Base-by-base conservation (phyloP, 2,329 filamentous ascomycete species). In the Lojkania enalia region DNA sequence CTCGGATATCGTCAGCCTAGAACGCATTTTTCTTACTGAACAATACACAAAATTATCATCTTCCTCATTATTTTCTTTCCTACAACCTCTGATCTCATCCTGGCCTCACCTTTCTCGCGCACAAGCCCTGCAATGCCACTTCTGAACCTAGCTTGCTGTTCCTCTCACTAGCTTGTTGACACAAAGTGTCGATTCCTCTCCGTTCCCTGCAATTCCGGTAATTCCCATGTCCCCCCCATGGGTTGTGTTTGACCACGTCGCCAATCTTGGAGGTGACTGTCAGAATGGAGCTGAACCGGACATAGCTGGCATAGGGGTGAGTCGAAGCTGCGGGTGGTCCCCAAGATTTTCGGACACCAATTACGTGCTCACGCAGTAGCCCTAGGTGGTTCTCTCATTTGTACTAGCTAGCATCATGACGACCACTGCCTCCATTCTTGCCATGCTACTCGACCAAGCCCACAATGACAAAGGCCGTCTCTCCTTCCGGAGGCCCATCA, bases 391-490 rank as follows among this genome's bases (percentile, higher is more conserved):
- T 1, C 30, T 63, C 1, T 65, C 63, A 1, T 63, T 65, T 27
- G 54, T 64, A 12, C 48, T 61, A 20, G 59, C 62, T 18, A 64
- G 62, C 44, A 48, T 57, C 35, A 57, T 65, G 55, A 64, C 63
- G 2, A 65, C 61, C 0, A 45, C 48, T 2, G 58, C 62, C 14
- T 64, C 62, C 0, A 56, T 65, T n/a, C 46, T 65, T 11, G 63
- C 61, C 5, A 64, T 65, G 54, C 37, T 66, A n/a, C 59, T 67
- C 31, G 61, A 65, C 39, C 60, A 64, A 36, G 55, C 56, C 0
- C 61, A 60, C 37, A 54, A 64, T 29, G 43, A 51, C 1, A 64
- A 62, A 41, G 60, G 58, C 11, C 54, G 48, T 1, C 63, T 64
- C 39, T 52, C 49, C 6, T 32, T 52, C 1, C 48, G 43, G 7